phyloP scores from a whole-genome alignment of 78 protist genomes.

The Guillardia theta region DNA sequence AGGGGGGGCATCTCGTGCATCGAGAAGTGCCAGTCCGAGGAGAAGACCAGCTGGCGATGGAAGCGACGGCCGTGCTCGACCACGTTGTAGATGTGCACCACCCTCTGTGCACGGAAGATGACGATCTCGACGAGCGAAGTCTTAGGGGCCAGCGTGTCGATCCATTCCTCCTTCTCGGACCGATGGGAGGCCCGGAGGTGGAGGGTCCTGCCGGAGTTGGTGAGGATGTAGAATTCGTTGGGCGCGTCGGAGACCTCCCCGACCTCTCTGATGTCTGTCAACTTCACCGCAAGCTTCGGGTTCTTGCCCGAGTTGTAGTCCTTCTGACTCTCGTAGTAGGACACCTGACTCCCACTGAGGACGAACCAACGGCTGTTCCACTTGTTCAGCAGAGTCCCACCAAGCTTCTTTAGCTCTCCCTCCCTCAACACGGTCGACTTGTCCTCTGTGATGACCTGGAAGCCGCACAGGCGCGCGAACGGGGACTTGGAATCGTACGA shows the following conservation, averaged over 20 bases:
- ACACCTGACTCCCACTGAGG: background rate
- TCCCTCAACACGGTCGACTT: background rate
- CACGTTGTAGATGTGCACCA: conserved; percentile 39
- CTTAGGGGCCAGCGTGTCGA: background rate
- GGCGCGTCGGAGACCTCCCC: background rate
- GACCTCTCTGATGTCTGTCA: background rate
- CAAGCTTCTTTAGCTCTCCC: background rate
- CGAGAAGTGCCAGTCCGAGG: background rate
- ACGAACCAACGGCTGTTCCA: background rate
- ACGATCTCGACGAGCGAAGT: conserved; percentile 11
- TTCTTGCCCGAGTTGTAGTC: background rate
- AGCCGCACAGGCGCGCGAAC: background rate
- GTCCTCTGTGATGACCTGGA: conserved; percentile 2
- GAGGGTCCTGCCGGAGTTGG: background rate
- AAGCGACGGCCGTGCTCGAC: conserved; percentile 56
- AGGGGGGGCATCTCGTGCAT: conserved; percentile 2
- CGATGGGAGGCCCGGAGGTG: background rate
- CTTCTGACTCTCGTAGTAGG: conserved; percentile 2
- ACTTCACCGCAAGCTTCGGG: background rate
- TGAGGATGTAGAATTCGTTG: conserved; percentile 23
- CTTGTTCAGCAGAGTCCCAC: background rate
- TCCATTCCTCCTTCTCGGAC: background rate
- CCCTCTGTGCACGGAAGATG: background rate
- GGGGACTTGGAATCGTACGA: background rate
- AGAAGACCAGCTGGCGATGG: conserved; percentile 49